phyloP scores from a whole-genome alignment of 2,329 filamentous ascomycete species.

The Colletotrichum sp. region DNA sequence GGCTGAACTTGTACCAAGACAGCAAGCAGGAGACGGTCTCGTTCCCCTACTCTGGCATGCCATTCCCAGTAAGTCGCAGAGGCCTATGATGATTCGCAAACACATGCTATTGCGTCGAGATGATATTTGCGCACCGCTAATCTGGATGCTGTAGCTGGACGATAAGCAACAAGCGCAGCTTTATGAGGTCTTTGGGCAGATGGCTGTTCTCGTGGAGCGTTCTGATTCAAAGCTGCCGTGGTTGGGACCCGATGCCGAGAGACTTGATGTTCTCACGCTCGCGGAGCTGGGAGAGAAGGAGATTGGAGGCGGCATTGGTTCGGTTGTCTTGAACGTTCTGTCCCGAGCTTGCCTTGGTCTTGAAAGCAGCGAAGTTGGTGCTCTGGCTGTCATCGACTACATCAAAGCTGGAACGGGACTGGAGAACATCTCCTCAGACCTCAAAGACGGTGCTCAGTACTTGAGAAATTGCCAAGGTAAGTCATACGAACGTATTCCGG shows the following conservation, averaged over 20 bases:
- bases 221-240: not conserved
- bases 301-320: not conserved
- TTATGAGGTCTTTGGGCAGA: not conserved
- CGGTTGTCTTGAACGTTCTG: not conserved
- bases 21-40: not conserved
- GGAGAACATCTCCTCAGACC: not conserved
- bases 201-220: not conserved
- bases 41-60: not conserved
- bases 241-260: not conserved
- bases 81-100: rapidly evolving
- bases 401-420: not conserved
- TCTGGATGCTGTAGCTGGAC: not conserved
- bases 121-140: not conserved
- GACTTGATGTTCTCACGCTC: not conserved
- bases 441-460: not conserved
- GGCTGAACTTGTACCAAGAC: not conserved
- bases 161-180: not conserved
- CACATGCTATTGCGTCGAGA: not conserved
- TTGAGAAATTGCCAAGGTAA: not conserved
- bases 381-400: not conserved
- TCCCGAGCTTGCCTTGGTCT: not conserved
- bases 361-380: not conserved
- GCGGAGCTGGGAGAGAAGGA: not conserved
- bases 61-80: not conserved
- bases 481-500: not conserved